Base-by-base conservation (phyloP, 176 grass and related monocot species). In the Phoenix dactylifera region DNA sequence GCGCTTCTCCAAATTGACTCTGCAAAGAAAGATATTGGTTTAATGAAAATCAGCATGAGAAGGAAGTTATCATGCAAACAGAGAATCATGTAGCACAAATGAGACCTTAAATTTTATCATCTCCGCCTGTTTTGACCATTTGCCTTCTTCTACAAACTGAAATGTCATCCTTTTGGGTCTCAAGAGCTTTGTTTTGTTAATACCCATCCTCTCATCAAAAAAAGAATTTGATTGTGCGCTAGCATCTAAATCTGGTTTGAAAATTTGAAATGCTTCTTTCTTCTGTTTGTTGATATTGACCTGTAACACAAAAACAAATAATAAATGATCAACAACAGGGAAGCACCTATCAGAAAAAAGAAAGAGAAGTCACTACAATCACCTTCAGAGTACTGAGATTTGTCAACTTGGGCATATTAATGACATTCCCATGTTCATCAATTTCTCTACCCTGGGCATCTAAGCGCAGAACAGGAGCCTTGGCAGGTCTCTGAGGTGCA, bases 1-100 rank as follows among this genome's bases (percentile, higher is more conserved):
- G 93, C 70, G 84, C 87, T 74, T 97, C 93, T 12, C 93, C 93
- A 80, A 97, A 97, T 97, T 97, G 93, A 83, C 52, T 91, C 87
- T 92, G 64, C 19, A 52, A 55, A 72, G 64, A 48, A 29, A 22
- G 18, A 15, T 57, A 79, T 15, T 16, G 2, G 9, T 44, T 10
- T 14, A 44, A 44, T 2, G 35, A 44, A 12, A 44, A 6, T 44
- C 10, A 44, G 14, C 35, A 44, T 44, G 10, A 12, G 35, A 44
- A 44, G 35, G 35, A 44, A 14, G 9, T 44, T 44, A 44, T 14
- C 35, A 44, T 44, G 2, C 35, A 44, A 44, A 44, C 35, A 44
- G 1, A 44, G 35, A 44, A 44, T 44, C 2, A 44, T 12, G 9
- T 14, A 44, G 35, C 35, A 44, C 35, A 44, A 14, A 73, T 24